These are phyloP conservation scores for Tetraselmis chui DNA, from an alignment of 139 green algal genomes.

Conservation along the genomic window DNA sequence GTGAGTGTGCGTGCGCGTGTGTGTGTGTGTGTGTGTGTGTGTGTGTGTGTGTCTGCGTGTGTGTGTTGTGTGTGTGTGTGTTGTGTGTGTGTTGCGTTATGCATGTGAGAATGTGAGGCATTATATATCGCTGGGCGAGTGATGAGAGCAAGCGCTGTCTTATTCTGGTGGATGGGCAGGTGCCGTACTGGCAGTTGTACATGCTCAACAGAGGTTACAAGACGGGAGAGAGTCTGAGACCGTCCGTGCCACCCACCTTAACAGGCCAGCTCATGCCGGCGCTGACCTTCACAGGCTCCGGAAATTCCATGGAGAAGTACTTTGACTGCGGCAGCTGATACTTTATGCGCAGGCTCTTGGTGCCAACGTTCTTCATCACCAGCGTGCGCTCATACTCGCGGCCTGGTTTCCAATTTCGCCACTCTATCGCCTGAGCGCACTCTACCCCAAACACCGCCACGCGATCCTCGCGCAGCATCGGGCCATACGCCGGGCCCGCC, in stretches of 20 bases:
- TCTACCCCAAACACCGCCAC: constrained; percentile 48
- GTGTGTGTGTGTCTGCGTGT: too few relatives aligned
- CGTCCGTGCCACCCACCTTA: constrained; percentile 25
- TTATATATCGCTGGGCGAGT: neutral
- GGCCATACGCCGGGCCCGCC: neutral
- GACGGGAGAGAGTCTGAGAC: too few relatives aligned
- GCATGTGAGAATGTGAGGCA: too few relatives aligned
- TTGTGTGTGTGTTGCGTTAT: too few relatives aligned
- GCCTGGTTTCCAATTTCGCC: constrained; percentile 51
- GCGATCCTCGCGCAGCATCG: constrained; percentile 12
- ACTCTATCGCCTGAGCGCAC: constrained; percentile 47
- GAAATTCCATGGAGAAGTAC: constrained; percentile 66
- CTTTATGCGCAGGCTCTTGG: constrained; percentile 41
- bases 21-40: too few relatives aligned
- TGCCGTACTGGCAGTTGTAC: too few relatives aligned
- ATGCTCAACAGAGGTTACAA: too few relatives aligned
- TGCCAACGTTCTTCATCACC: constrained; percentile 58
- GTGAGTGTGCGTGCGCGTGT: too few relatives aligned
- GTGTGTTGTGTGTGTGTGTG: too few relatives aligned
- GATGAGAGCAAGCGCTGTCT: constrained; percentile 2
- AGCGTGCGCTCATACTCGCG: constrained; percentile 51
- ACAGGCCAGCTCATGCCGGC: constrained; percentile 55
- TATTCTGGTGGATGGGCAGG: neutral
- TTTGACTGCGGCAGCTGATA: constrained; percentile 54
- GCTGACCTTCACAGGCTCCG: constrained; percentile 53